Conservation (phyloP, 805 yeast genomes). For the Candida andamanensis region DNA sequence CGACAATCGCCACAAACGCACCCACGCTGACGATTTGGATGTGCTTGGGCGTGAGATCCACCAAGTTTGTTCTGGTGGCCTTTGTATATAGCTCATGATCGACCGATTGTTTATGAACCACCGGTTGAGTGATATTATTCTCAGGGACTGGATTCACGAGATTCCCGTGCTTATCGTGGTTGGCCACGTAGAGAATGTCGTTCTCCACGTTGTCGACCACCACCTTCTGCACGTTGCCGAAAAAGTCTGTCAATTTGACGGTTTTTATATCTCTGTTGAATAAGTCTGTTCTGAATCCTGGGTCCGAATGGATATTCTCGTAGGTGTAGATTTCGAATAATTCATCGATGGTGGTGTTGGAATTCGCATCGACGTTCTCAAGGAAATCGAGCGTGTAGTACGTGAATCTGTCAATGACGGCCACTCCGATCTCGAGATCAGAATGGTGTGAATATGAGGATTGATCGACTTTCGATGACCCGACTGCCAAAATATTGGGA, state of each 20-base stretch:
- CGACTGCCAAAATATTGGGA: conserved; percentile 89
- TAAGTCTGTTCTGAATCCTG: conserved; percentile 86
- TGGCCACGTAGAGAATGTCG: conserved; percentile 32
- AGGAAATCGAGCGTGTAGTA: conserved; percentile 84
- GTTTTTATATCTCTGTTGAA: conserved; percentile 60
- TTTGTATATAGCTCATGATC: conserved; percentile 7
- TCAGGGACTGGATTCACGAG: neutral
- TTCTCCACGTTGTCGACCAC: conserved; percentile 55
- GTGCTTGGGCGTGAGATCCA: conserved; percentile 11
- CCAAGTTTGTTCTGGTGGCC: conserved; percentile 10
- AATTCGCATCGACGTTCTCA: conserved; percentile 73
- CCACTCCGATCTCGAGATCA: conserved; percentile 93
- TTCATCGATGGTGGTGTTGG: conserved; percentile 72
- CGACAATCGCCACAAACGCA: conserved; percentile 14
- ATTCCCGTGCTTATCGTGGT: conserved; percentile 23
- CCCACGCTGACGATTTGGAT: conserved; percentile 13
- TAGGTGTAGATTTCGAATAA: conserved; percentile 79
- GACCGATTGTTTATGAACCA: conserved; percentile 4
- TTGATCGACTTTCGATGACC: conserved; percentile 83
- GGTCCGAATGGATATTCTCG: conserved; percentile 82
- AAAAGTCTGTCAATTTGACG: conserved; percentile 85
- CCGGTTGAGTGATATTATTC: neutral
- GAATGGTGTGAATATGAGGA: conserved; percentile 94
- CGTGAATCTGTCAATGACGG: conserved; percentile 95
- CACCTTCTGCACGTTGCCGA: conserved; percentile 85